Conservation (phyloP, 805 yeast species). For the Zygoascus bituminiphila region DNA sequence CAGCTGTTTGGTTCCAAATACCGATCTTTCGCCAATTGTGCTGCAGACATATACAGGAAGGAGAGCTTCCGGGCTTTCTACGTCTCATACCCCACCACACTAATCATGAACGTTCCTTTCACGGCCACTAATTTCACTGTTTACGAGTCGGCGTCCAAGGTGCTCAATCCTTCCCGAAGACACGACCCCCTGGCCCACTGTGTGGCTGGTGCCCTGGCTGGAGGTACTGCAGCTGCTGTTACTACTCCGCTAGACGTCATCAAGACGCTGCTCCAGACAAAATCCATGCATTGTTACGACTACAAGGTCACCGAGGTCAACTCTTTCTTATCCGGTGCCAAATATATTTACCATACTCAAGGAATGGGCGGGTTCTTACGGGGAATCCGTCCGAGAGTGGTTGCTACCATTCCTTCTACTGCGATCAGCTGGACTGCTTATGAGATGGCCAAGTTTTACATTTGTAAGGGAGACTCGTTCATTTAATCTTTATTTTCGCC, state of each 20-base stretch:
- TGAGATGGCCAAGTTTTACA: conserved; percentile 85
- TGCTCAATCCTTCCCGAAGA: conserved; percentile 61
- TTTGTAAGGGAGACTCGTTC: conserved; percentile 18
- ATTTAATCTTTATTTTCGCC: neutral
- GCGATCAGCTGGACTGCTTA: conserved; percentile 97
- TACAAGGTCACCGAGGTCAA: conserved; percentile 43
- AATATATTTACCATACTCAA: conserved; percentile 42
- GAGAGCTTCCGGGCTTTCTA: conserved; percentile 66
- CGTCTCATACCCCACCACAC: conserved; percentile 88
- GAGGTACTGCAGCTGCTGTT: conserved; percentile 90
- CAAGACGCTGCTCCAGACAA: conserved; percentile 84
- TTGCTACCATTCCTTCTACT: conserved; percentile 90
- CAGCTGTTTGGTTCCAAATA: conserved; percentile 39
- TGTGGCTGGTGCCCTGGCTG: conserved; percentile 87
- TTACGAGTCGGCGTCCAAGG: conserved; percentile 73
- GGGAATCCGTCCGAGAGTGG: conserved; percentile 85
- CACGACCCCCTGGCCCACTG: conserved; percentile 92
- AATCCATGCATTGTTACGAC: conserved; percentile 31
- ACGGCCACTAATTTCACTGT: conserved; percentile 91
- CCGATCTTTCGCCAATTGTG: conserved; percentile 20
- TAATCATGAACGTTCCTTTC: conserved; percentile 87
- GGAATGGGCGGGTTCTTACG: conserved; percentile 60
- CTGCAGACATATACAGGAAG: conserved; percentile 23
- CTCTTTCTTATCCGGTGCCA: conserved; percentile 65
- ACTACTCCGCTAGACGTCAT: conserved; percentile 94